Base-by-base conservation (phyloP, 2,329 filamentous ascomycete species). In the Onygena corvina region DNA sequence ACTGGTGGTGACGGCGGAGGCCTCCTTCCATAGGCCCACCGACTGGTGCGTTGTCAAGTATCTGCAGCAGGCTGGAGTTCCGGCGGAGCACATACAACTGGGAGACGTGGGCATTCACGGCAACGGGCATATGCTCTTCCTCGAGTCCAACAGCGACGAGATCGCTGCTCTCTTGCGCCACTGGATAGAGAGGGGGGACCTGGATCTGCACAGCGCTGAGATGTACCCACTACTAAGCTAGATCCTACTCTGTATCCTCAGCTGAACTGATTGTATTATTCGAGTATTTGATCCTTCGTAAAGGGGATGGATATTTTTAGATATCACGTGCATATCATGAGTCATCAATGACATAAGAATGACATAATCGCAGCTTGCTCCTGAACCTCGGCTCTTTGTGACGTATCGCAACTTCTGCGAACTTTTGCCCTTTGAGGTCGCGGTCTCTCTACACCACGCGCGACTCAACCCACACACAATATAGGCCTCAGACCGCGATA, bases 11-110 rank as follows among this genome's bases (percentile, higher is more conserved):
- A 79, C 75, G 0, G 65, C 65, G 0, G 72, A 79, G 50, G 71
- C 77, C 2, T 75, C 73, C 47, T 71, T 68, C n/a, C 77, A 80
- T 59, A 63, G 65, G 2, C 59, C 64, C 7, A 80, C 74, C 52
- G 78, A 81, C 54, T 72, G 74, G 60, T 76, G 74, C 30, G 77
- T 72, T 0, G 69, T 73, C 1, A 53, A 60, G 9, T 80, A 73
- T 57, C 57, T 81, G 57, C 56, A 60, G 47, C 76, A 81, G 57
- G 74, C 71, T 1, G 76, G 76, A 0, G 67, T 72, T 1, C 12
- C 50, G 16, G 65, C 69, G 1, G 64, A 72, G 2, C 70, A 69
- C 61, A 54, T 76, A 30, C 61, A 67, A 46, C 62, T 80, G 38
- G 67, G 63, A 0, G 59, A 71, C 0, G 50, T 63, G 1, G 67